These are phyloP conservation scores for Myochromella boudieri DNA, from an alignment of 768 basidiomycete species.

Conservation along the genomic window DNA sequence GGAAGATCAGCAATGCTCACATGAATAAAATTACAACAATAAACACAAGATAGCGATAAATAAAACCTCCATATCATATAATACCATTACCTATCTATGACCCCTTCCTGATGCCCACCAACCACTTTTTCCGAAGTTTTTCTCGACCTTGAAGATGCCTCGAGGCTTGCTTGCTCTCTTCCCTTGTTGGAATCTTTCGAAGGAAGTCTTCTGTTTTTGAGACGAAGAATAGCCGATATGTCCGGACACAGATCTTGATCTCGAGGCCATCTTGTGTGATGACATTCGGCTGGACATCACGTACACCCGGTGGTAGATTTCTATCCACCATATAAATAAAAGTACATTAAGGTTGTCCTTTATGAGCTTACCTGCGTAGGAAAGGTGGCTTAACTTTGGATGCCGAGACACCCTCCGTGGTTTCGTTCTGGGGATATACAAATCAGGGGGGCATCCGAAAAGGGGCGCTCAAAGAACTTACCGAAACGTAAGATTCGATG, in stretches of 20 bases:
- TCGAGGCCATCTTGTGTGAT: conserved; percentile 63
- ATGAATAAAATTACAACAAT: conserved; percentile 5
- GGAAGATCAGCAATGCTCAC: no score
- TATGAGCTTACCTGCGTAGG: conserved; percentile 59
- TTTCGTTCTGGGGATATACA: conserved; percentile 43
- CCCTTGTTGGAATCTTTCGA: conserved; percentile 42
- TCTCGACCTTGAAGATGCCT: conserved; percentile 30
- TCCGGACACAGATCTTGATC: conserved; percentile 82
- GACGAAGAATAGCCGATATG: conserved; percentile 81
- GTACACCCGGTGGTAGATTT: conserved; percentile 35
- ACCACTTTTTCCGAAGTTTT: conserved; percentile 36
- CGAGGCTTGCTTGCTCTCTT: conserved; percentile 36
- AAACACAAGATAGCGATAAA: conserved; percentile 5
- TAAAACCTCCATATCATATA: conserved; percentile 1
- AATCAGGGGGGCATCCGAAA: conserved; percentile 2
- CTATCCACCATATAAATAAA: conserved; percentile 24
- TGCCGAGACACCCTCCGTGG: conserved; percentile 52
- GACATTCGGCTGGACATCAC: conserved; percentile 41
- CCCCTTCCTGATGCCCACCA: conserved; percentile 22
- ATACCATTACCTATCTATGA: no score
- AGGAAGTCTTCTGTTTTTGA: conserved; percentile 65
- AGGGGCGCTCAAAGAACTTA: conserved; percentile 26
- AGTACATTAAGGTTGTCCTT: neutral
- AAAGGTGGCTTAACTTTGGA: conserved; percentile 57
- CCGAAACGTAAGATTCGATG: conserved; percentile 73